Percentiles rank a stretch among this genome's conserved stretches.
Conservation (phyloP, 129 eudicot genomes). For the Centaurea solstitialis region DNA sequence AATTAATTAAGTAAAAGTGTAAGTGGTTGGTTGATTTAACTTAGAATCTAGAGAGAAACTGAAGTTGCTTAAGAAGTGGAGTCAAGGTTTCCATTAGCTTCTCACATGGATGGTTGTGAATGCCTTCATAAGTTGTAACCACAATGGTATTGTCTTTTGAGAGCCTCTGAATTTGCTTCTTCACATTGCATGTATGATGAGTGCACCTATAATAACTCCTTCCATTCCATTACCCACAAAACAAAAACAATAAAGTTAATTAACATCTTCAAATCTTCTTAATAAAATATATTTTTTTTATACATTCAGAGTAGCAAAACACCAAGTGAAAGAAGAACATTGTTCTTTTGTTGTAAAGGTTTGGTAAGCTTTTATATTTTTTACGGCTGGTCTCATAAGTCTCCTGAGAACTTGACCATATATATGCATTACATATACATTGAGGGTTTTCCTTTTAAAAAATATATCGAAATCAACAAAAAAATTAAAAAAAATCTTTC, state of each 20-base stretch:
- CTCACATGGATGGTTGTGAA: conserved; percentile 96
- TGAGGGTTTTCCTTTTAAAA: too few species aligned
- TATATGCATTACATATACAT: too few species aligned
- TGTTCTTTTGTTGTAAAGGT: too few species aligned
- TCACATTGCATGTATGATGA: conserved; percentile 97
- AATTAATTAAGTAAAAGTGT: background rate
- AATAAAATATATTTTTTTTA: too few species aligned
- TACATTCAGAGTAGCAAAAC: too few species aligned
- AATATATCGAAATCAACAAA: too few species aligned
- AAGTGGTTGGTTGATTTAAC: background rate
- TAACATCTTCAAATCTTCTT: background rate
- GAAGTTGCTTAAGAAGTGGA: conserved; percentile 94
- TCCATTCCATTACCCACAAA: conserved; percentile 12
- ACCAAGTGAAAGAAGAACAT: too few species aligned
- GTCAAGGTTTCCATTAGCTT: conserved; percentile 95
- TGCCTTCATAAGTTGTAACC: conserved; percentile 92
- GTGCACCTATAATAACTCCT: conserved; percentile 99
- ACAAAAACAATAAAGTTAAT: background rate
- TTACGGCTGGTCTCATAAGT: too few species aligned
- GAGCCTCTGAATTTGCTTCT: conserved; percentile 95
- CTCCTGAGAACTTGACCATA: too few species aligned
- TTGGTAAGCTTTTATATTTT: too few species aligned
- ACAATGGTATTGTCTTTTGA: conserved; percentile 81
- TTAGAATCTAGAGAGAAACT: conserved; percentile 89
- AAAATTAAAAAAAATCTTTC: too few species aligned